Evolutionary conservation across 1,139 yeast species (phyloP).

Genomic region (Eremothecium sinecaudum): DNA sequence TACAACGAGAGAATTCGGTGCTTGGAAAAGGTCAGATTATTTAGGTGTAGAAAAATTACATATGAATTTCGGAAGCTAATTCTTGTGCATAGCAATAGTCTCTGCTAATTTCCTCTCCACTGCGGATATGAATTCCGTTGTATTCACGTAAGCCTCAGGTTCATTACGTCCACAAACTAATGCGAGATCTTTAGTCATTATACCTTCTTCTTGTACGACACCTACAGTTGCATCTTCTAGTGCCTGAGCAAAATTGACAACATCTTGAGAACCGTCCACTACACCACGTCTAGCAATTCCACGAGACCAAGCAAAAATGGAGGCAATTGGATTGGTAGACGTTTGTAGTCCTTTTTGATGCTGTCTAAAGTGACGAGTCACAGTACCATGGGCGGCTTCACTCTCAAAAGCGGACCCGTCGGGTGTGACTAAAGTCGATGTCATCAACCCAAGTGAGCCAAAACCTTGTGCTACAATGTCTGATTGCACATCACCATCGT

Average conservation of each 20-base stretch:
- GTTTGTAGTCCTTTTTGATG: slow-evolving; percentile 95
- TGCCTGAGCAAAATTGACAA: slow-evolving; percentile 62
- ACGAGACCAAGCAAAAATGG: slow-evolving; percentile 93
- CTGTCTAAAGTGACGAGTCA: slow-evolving; percentile 91
- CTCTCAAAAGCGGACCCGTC: slow-evolving; percentile 94
- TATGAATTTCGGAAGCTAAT: neutral
- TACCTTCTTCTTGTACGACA: slow-evolving; percentile 74
- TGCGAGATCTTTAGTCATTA: slow-evolving; percentile 94
- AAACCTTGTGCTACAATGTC: slow-evolving; percentile 97
- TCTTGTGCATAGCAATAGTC: neutral
- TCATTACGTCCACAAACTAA: slow-evolving; percentile 79
- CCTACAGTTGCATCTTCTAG: slow-evolving; percentile 78
- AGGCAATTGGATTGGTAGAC: slow-evolving; percentile 97
- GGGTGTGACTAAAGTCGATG: slow-evolving; percentile 86
- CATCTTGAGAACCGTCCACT: slow-evolving; percentile 77
- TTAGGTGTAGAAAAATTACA: no score
- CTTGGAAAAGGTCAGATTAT: neutral
- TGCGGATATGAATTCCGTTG: slow-evolving; percentile 83
- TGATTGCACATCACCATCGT: slow-evolving; percentile 95
- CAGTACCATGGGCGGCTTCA: slow-evolving; percentile 97
- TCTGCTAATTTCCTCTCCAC: slow-evolving; percentile 42
- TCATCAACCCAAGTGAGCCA: slow-evolving; percentile 93
- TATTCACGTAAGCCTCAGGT: slow-evolving; percentile 70
- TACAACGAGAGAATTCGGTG: slow-evolving; percentile 23
- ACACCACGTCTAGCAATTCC: slow-evolving; percentile 88